Conservation (phyloP, 2,329 filamentous ascomycete species). For the Penicillium fuscoglaucum region DNA sequence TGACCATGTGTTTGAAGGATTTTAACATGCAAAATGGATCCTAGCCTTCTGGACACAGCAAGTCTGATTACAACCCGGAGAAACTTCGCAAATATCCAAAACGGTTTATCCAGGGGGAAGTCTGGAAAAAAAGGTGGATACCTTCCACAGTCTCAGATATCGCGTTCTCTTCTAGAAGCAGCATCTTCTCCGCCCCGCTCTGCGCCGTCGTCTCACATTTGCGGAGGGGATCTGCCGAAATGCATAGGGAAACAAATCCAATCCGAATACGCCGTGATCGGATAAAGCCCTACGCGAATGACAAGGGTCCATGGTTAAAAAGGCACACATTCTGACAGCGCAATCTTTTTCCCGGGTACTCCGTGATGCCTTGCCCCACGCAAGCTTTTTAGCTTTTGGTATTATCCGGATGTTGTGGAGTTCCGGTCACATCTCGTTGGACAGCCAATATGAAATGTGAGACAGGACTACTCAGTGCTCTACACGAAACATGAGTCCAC, state of each 20-base stretch:
- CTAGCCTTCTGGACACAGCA: too few species aligned
- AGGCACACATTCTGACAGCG: background rate
- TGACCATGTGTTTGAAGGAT: slow-evolving; percentile 3
- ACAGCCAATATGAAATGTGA: slow-evolving; percentile 10
- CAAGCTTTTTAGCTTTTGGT: background rate
- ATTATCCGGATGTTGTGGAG: slow-evolving; percentile 15
- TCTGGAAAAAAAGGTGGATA: background rate
- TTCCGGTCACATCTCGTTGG: background rate
- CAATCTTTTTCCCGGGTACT: background rate
- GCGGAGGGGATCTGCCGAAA: slow-evolving; percentile 15
- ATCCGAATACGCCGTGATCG: background rate
- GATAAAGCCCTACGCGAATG: background rate
- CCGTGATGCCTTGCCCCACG: background rate
- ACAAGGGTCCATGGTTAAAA: background rate
- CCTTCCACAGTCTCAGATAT: background rate
- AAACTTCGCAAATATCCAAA: too few species aligned
- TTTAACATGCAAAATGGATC: too few species aligned
- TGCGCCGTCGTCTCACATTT: slow-evolving; percentile 14
- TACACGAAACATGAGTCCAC: slow-evolving; percentile 19
- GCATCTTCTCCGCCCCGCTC: background rate
- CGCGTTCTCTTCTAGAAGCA: slow-evolving; percentile 9
- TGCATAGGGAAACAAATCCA: slow-evolving; percentile 7
- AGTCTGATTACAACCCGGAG: too few species aligned
- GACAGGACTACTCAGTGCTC: slow-evolving; percentile 21
- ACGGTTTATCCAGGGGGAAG: too few species aligned